A percentile compares a stretch with the other conserved stretches of the same genome.
Evolutionary conservation across 202 grass and related monocot genomes (phyloP).

Genomic region (Tripidium arundinaceum): DNA sequence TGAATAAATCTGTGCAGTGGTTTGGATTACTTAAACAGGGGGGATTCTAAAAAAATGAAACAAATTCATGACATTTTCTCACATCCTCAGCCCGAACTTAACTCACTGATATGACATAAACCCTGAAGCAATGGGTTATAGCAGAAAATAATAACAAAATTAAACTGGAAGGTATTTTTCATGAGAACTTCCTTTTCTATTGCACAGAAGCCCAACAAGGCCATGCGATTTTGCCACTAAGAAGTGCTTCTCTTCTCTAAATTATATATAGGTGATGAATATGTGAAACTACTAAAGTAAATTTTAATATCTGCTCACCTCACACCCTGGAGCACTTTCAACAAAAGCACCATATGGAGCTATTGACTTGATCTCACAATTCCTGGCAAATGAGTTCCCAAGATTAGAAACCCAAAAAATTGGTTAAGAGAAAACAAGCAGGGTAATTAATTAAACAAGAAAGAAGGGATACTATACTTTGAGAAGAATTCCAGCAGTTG

Average conservation of each 20-base stretch:
- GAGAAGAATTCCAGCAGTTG: background rate
- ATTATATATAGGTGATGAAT: conserved; percentile 18
- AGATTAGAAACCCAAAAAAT: conserved; percentile 13
- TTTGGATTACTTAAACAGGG: conserved; percentile 13
- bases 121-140: conserved; percentile 47
- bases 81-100: conserved; percentile 95
- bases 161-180: no score
- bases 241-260: background rate
- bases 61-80: conserved; percentile 43
- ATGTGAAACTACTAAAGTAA: conserved; percentile 8
- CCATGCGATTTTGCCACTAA: background rate
- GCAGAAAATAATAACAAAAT: conserved; percentile 13
- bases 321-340: conserved; percentile 93
- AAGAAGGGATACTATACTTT: no score
- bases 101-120: conserved; percentile 94
- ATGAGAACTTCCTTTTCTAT: conserved; percentile 18
- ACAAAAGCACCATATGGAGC: conserved; percentile 90
- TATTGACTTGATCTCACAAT: conserved; percentile 89
- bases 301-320: conserved; percentile 47
- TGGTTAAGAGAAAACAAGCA: conserved; percentile 7
- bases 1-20: no score
- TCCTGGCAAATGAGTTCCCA: conserved; percentile 47
- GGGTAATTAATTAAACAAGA: background rate
- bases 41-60: conserved; percentile 17
- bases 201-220: background rate